Evolutionary conservation across 2,329 filamentous ascomycete genomes (phyloP), one percentile per base, ranked within the genome.

Genomic region (Cordyceps cicadae): DNA sequence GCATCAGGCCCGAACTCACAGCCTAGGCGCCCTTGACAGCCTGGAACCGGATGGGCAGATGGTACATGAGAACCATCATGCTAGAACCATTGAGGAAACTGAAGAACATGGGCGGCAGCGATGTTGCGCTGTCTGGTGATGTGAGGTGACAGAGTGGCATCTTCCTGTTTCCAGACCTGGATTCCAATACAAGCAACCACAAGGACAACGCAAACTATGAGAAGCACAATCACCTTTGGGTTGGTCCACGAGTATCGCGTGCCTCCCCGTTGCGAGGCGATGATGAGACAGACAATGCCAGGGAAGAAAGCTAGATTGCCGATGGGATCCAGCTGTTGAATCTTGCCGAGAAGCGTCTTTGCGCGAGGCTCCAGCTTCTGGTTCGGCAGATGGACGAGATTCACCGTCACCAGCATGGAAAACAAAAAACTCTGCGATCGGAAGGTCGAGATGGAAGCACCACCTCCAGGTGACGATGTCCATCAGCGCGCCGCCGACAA

Each of bases 201-300:
- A 8, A 74, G 65, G 3, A 71, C 60, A 5, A 60, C 64, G 15
- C 70, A 72, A 5, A 70, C 50, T 34, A 71, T 64, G 24, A 75
- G 66, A 5, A 75, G 69, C 6, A 61, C 69, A 29, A 75, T 70
- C 49, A 75, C 68, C 26, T 68, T 69, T 2, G 62, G 66, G 19
- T 67, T 62, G 21, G 53, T 66, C 74, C 74, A 76, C 0, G 67
- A 39, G 49, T 73, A 72, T 26, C 65, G 67, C 7, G 64, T 68
- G 5, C 72, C 74, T 51, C 74, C 74, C 76, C 76, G 79, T 60
- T 79, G 75, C 12, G 80, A 68, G 8, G 78, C 77, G 9, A 80
- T 66, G 1, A 79, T 63, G 7, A 79, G 71, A 62, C 75, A 79
- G 45, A 78, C 66, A 34, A 66, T 61, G 19, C 61, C 64, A 2